Percentiles rank a stretch among this genome's conserved stretches.
phyloP scores from a whole-genome alignment of 306 rosid species.

The Chamaecrista fasciculata region DNA sequence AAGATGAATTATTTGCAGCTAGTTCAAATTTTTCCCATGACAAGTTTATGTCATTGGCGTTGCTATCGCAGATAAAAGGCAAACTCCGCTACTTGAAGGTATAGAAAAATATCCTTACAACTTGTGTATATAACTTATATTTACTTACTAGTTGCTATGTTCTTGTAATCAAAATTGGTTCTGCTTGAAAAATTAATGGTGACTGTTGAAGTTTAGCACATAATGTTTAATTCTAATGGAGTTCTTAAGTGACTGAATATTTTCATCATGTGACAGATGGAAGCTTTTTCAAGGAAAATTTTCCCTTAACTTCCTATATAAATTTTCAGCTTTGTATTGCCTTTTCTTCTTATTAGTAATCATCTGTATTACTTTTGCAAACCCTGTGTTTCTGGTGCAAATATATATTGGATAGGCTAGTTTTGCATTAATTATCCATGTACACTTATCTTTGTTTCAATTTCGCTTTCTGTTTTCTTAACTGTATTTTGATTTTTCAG shows the following conservation, averaged over 20 bases:
- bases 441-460: not conserved
- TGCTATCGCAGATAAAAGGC: slow-evolving; percentile 72
- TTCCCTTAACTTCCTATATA: not conserved
- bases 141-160: slow-evolving; percentile 20
- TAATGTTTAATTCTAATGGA: not conserved
- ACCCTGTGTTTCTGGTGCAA: not conserved
- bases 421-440: not conserved
- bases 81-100: slow-evolving; percentile 95
- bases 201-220: slow-evolving; percentile 1
- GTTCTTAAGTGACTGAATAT: slow-evolving; percentile 2
- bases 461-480: not conserved
- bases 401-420: not conserved
- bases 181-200: slow-evolving; percentile 4
- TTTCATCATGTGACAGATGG: slow-evolving; percentile 1
- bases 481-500: not conserved
- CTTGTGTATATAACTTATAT: not conserved
- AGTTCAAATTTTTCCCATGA: slow-evolving; percentile 67
- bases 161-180: slow-evolving; percentile 9
- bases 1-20: slow-evolving; percentile 68
- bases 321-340: not conserved
- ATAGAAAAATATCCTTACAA: slow-evolving; percentile 18
- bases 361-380: not conserved
- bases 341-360: not conserved
- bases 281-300: not conserved
- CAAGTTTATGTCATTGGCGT: slow-evolving; percentile 67